These are phyloP conservation scores for Marsdenia floribunda DNA, from an alignment of 257 asterid species.

Conservation along the genomic window DNA sequence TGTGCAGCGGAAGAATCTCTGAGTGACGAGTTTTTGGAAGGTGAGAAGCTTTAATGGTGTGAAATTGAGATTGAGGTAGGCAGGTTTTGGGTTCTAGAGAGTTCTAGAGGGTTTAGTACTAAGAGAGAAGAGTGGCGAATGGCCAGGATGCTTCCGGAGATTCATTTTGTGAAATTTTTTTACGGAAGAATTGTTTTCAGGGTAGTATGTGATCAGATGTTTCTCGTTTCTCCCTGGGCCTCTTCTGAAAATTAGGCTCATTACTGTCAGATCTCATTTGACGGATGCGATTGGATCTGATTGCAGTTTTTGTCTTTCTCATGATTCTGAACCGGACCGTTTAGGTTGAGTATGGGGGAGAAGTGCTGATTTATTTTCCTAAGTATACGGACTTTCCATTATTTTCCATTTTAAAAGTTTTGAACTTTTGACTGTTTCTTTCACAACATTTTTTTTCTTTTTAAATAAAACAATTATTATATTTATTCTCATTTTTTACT, in stretches of 20 bases:
- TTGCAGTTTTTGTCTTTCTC: too few relatives aligned
- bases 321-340: too few relatives aligned
- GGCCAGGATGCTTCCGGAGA: conserved; percentile 23
- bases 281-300: not conserved
- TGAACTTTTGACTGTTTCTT: too few relatives aligned
- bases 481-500: too few relatives aligned
- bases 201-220: not conserved
- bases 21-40: not conserved
- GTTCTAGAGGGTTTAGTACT: conserved; percentile 19
- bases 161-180: not conserved
- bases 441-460: too few relatives aligned
- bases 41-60: not conserved
- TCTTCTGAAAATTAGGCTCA: not conserved
- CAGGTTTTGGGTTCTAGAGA: conserved; percentile 24
- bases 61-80: not conserved
- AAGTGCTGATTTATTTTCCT: too few relatives aligned
- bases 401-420: too few relatives aligned
- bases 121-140: not conserved
- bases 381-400: too few relatives aligned
- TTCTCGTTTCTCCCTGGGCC: not conserved
- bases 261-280: not conserved
- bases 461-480: too few relatives aligned
- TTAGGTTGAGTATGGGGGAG: too few relatives aligned
- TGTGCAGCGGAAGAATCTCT: not conserved
- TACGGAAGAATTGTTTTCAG: not conserved